Conservation (phyloP, 257 asterid genomes). For the Fraxinus americana region DNA sequence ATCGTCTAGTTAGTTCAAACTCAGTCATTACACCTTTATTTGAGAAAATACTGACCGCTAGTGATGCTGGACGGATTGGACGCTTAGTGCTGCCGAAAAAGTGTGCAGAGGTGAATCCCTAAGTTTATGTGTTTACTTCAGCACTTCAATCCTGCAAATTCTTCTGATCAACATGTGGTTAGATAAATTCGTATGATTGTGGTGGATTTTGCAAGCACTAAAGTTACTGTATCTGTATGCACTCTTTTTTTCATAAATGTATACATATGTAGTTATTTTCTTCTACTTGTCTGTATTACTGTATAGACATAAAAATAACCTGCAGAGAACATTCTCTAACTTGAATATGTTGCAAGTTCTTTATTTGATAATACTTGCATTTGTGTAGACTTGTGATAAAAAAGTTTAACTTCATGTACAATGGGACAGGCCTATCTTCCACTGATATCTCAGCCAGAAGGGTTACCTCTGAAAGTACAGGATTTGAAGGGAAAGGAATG, state of each 20-base stretch:
- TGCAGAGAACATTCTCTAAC: background rate
- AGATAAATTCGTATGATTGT: constrained; percentile 1
- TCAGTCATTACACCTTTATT: constrained; percentile 79
- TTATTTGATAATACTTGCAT: constrained; percentile 6
- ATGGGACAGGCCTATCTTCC: constrained; percentile 82
- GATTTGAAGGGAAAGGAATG: constrained; percentile 89
- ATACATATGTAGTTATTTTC: background rate
- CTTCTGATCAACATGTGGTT: background rate
- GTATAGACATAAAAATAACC: too few species aligned
- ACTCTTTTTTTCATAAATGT: constrained; percentile 4
- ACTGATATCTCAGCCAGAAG: constrained; percentile 81
- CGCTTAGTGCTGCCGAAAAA: constrained; percentile 92
- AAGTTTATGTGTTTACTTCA: constrained; percentile 24
- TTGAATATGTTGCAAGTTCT: background rate
- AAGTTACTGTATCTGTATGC: constrained; percentile 21
- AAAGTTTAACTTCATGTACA: constrained; percentile 26
- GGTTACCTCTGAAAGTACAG: constrained; percentile 72
- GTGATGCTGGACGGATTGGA: constrained; percentile 94
- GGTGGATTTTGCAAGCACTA: constrained; percentile 3
- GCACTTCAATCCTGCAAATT: background rate
- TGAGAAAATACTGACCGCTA: constrained; percentile 91
- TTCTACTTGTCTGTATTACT: background rate
- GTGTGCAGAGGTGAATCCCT: constrained; percentile 86
- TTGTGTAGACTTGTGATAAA: constrained; percentile 21
- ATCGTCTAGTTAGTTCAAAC: constrained; percentile 62